Percentiles rank a stretch among this genome's conserved stretches.
phyloP scores from a whole-genome alignment of 495 filamentous ascomycete species.

The Glonium stellatum region DNA sequence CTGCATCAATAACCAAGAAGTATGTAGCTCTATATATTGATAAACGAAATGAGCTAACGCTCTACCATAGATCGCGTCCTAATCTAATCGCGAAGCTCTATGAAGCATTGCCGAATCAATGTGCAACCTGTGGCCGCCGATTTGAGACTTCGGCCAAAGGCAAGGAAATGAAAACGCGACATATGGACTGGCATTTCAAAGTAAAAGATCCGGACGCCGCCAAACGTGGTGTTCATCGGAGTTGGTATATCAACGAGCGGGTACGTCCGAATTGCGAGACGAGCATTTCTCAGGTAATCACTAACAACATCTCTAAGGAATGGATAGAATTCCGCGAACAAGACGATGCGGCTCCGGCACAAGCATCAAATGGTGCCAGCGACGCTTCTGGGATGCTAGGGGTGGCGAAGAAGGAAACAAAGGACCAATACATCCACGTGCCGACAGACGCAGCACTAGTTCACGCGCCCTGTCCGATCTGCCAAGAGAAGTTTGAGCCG shows the following conservation, averaged over 20 bases:
- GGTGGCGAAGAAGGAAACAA: conserved; percentile 50
- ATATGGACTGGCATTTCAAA: conserved; percentile 96
- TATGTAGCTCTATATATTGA: conserved; percentile 40
- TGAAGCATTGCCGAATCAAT: conserved; percentile 72
- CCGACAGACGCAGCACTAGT: conserved; percentile 67
- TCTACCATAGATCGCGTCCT: conserved; percentile 58
- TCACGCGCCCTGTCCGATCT: conserved; percentile 78
- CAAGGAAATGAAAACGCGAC: conserved; percentile 75
- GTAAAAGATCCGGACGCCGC: conserved; percentile 81
- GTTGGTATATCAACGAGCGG: conserved; percentile 89
- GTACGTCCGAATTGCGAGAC: conserved; percentile 44
- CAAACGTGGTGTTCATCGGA: conserved; percentile 75
- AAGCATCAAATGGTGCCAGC: conserved; percentile 38
- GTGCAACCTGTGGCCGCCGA: conserved; percentile 82
- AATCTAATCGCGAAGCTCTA: conserved; percentile 67
- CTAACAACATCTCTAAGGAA: conserved; percentile 47
- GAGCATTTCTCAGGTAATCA: background rate
- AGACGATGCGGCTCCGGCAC: conserved; percentile 52
- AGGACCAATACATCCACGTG: conserved; percentile 70
- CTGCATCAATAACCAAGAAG: conserved; percentile 67
- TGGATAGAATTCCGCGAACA: conserved; percentile 81
- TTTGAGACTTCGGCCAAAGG: conserved; percentile 73
- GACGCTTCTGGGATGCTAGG: conserved; percentile 4
- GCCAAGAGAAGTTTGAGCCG: conserved; percentile 88
- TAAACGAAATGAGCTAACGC: conserved; percentile 21